Base-by-base conservation (phyloP, 2,329 filamentous ascomycete genomes). In the Penicillium sp. region DNA sequence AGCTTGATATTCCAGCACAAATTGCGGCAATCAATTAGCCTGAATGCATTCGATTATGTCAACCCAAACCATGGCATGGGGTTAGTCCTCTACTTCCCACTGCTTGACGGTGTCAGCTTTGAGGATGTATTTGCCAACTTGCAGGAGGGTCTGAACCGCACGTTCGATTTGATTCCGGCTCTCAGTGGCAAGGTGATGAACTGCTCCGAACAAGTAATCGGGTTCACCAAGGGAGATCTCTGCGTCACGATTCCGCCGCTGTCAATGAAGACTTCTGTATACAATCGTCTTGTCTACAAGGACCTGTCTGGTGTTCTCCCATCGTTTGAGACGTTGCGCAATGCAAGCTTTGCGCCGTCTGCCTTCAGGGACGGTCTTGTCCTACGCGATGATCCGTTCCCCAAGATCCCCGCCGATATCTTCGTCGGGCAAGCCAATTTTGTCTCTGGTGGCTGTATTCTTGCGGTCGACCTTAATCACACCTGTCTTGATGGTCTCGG, bases 31-130 rank as follows among this genome's bases (percentile, higher is more conserved):
- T 55, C 53, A 2, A 49, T 49, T 12, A 33, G 35, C 8, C 33
- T 55, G 18, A 55, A 49, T 45, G 53, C 53, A 11, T 55, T 55
- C 26, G 46, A 49, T 18, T 49, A 55, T 21, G 53, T 48, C 7
- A 55, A 55, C 21, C 53, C 46, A 3, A 49, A 55, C 20, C 53
- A 55, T 21, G 53, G 52, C 12, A 55, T 55, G 45, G 52, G 52
- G 7, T 40, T 55, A 12, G 33, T 55, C 20, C 52, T 55, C 18
- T 55, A 55, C 5, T 55, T 55, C 18, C 40, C 52, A 23, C 18
- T 55, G n/a, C 30, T 48, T 16, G 45, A 49, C 4, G 45, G 23
- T 1, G 35, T 43, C 6, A 9, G 28, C 5, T 55, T 48, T 18
- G 16, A 55, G 26, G 45, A 49, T 7, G 23, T 48, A 14, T 55